Percentiles rank a stretch among this genome's conserved stretches.
These are phyloP conservation scores for Stemphylium lycopersici DNA, from an alignment of 2,329 filamentous ascomycete genomes.

Conservation along the genomic window DNA sequence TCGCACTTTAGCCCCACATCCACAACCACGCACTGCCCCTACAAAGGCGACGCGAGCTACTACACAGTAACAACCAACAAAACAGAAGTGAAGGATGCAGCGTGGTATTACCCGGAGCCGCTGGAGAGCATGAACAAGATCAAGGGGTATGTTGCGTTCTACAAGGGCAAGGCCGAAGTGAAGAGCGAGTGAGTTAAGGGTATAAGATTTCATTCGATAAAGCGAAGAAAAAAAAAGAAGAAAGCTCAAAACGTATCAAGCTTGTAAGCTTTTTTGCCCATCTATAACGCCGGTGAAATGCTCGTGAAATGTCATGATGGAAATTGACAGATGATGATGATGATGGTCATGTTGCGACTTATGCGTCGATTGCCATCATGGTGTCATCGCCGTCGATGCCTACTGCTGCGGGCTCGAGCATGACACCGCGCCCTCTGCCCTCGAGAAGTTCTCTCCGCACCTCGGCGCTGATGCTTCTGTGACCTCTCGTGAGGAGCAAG, in stretches of 20 bases:
- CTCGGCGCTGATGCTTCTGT: conserved; percentile 88
- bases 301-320: conserved; percentile 6
- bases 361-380: conserved; percentile 64
- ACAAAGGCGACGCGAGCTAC: conserved; percentile 65
- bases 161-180: conserved; percentile 51
- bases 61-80: conserved; percentile 60
- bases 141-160: conserved; percentile 64
- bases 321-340: too few relatives aligned
- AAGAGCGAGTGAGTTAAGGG: conserved; percentile 10
- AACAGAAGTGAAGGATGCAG: conserved; percentile 58
- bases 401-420: conserved; percentile 64
- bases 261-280: background rate
- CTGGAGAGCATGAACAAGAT: conserved; percentile 58
- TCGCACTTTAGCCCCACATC: conserved; percentile 54
- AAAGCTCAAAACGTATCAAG: background rate
- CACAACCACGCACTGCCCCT: conserved; percentile 59
- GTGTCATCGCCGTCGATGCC: conserved; percentile 83
- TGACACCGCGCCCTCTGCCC: conserved; percentile 82
- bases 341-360: background rate
- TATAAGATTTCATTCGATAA: conserved; percentile 4
- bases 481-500: conserved; percentile 80
- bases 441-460: conserved; percentile 87
- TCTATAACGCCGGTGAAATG: conserved; percentile 18
- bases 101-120: conserved; percentile 64
- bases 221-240: background rate